phyloP scores from a whole-genome alignment of 805 yeast species.

The Zygoascus flipseniorum region DNA sequence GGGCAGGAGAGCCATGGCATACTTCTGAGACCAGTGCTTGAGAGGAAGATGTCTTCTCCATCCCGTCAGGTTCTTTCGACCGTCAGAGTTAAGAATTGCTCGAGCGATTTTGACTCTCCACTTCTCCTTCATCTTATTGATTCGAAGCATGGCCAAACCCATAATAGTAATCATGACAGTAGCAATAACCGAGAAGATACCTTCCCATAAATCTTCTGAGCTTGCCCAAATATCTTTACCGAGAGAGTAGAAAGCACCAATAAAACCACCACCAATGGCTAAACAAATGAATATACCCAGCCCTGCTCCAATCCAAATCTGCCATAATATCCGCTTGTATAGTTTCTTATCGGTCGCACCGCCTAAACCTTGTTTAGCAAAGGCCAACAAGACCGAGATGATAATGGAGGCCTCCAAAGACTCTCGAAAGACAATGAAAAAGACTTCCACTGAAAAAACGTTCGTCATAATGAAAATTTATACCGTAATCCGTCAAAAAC shows the following conservation, averaged over 20 bases:
- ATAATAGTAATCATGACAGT: conserved; percentile 78
- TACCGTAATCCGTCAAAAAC: neutral
- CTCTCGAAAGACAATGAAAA: conserved; percentile 90
- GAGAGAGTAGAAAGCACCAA: conserved; percentile 82
- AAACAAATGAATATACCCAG: conserved; percentile 73
- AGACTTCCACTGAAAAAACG: conserved; percentile 59
- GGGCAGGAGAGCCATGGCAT: conserved; percentile 84
- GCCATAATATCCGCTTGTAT: conserved; percentile 57
- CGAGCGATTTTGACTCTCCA: conserved; percentile 93
- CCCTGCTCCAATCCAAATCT: conserved; percentile 80
- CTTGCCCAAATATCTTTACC: conserved; percentile 76
- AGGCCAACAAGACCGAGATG: conserved; percentile 84
- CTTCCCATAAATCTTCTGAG: conserved; percentile 96
- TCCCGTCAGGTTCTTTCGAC: conserved; percentile 27
- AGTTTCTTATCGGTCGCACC: conserved; percentile 32
- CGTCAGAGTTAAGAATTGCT: conserved; percentile 51
- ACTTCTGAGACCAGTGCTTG: conserved; percentile 48
- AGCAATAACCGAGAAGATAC: conserved; percentile 85
- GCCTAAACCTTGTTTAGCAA: conserved; percentile 83
- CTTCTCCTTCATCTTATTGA: conserved; percentile 92
- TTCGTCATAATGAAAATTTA: conserved; percentile 17
- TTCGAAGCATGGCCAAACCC: conserved; percentile 95
- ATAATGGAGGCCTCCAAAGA: conserved; percentile 86
- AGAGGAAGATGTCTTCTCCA: conserved; percentile 31
- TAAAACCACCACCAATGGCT: conserved; percentile 82